Evolutionary conservation across 2,329 filamentous ascomycete genomes (phyloP).

Genomic region (Diaporthe ampelina): DNA sequence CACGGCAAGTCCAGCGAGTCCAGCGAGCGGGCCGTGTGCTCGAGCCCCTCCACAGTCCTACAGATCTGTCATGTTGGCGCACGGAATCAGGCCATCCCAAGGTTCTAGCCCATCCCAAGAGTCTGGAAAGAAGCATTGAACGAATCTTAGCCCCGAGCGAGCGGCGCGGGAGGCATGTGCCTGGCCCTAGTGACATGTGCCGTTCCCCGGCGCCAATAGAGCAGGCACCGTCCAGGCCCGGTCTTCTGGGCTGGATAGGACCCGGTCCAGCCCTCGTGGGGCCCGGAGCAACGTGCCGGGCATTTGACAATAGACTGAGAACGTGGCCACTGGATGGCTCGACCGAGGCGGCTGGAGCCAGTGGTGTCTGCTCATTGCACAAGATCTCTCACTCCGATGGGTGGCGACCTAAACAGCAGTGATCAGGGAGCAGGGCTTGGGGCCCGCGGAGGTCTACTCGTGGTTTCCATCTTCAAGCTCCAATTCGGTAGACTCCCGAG

Average conservation of each 20-base stretch:
- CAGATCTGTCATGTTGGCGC: neutral
- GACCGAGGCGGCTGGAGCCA: too few species aligned
- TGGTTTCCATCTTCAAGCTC: too few species aligned
- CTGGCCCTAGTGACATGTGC: neutral
- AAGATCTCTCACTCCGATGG: neutral
- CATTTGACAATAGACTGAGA: neutral
- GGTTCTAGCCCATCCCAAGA: neutral
- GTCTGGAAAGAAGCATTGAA: neutral
- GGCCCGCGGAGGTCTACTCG: too few species aligned
- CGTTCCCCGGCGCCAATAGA: neutral
- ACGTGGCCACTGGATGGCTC: neutral
- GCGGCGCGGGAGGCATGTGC: neutral
- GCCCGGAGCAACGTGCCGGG: neutral
- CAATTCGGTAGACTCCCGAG: too few species aligned
- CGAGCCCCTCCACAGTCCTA: neutral
- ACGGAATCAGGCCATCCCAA: neutral
- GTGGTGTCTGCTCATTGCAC: neutral
- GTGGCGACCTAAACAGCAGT: too few species aligned
- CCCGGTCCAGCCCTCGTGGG: constrained; percentile 1
- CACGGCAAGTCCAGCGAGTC: neutral
- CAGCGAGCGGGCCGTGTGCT: constrained; percentile 5
- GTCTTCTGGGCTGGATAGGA: neutral
- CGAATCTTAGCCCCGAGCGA: neutral
- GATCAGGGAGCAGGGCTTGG: too few species aligned
- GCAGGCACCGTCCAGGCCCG: neutral